Percentiles rank a stretch among this genome's conserved stretches.
Conservation (phyloP, 768 basidiomycete genomes). For the Dioszegia crocea region DNA sequence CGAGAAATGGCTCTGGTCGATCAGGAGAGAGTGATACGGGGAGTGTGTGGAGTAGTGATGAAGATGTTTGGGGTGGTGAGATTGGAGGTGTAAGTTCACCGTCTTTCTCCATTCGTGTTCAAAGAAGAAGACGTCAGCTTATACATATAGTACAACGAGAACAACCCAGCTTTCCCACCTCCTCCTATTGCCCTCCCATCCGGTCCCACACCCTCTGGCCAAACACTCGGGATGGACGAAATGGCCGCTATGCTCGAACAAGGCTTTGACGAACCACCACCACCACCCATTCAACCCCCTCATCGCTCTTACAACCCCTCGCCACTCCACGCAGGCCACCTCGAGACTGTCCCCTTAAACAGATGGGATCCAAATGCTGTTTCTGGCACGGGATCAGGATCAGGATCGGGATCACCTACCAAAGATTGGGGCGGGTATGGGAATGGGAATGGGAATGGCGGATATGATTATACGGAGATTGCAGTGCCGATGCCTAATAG, state of each 20-base stretch:
- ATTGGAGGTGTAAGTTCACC: constrained; percentile 62
- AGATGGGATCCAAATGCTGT: constrained; percentile 2
- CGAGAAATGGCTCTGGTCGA: constrained; percentile 14
- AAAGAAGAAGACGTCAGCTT: not conserved
- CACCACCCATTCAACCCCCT: not conserved
- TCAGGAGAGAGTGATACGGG: constrained; percentile 58
- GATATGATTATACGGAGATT: constrained; percentile 6
- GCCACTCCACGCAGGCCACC: constrained; percentile 18
- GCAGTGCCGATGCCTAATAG: constrained; percentile 19
- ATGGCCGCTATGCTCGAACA: constrained; percentile 87
- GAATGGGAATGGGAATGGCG: too few species aligned
- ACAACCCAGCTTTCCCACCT: constrained; percentile 68
- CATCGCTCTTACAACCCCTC: constrained; percentile 16
- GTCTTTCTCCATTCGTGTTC: not conserved
- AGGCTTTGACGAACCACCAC: constrained; percentile 70
- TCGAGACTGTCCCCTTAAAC: constrained; percentile 16
- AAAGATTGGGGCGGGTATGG: constrained; percentile 4
- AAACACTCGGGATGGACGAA: constrained; percentile 65
- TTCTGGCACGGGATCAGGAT: too few species aligned
- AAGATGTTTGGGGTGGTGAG: constrained; percentile 92
- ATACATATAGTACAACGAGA: constrained; percentile 68
- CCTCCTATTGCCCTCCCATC: constrained; percentile 71
- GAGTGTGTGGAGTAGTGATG: constrained; percentile 73
- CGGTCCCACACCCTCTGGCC: constrained; percentile 42
- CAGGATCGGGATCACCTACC: constrained; percentile 13